phyloP scores from a whole-genome alignment of 1,284 basidiomycete genomes.

The Cerrena zonata region DNA sequence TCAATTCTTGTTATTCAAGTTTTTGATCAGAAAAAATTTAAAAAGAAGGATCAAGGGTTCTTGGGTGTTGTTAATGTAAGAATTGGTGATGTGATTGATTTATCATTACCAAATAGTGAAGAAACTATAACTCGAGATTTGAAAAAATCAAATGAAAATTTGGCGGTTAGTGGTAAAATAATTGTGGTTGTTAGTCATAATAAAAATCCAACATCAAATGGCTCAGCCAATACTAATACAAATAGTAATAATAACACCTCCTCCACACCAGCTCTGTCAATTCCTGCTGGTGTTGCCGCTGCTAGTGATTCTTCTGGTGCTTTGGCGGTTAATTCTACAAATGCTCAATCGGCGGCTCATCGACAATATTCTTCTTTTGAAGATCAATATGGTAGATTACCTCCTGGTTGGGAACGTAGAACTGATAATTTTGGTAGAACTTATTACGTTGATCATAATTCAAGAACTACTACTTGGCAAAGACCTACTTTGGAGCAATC shows the following conservation, averaged over 20 bases:
- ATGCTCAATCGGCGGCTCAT: no score
- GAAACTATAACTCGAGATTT: slow-evolving; percentile 78
- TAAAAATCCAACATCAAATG: no score
- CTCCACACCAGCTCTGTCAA: no score
- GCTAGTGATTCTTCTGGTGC: no score
- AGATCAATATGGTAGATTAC: slow-evolving; percentile 73
- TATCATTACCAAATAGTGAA: slow-evolving; percentile 79
- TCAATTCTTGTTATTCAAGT: slow-evolving; percentile 94
- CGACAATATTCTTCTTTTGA: no score
- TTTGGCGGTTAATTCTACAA: no score
- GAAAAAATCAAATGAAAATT: slow-evolving; percentile 81
- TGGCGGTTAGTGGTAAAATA: slow-evolving; percentile 80
- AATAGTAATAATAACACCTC: no score
- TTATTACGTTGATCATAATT: slow-evolving; percentile 94
- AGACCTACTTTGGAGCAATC: slow-evolving; percentile 47
- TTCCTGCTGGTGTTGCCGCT: no score
- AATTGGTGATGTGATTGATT: slow-evolving; percentile 74
- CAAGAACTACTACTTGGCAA: slow-evolving; percentile 92
- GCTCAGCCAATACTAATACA: no score
- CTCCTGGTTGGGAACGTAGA: slow-evolving; percentile 89
- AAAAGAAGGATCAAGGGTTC: slow-evolving; percentile 90
- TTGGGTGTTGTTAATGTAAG: slow-evolving; percentile 87
- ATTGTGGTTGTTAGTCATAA: slow-evolving; percentile 65
- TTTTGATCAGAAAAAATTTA: slow-evolving; percentile 97
- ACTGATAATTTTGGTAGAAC: slow-evolving; percentile 82